These are phyloP conservation scores for Diplocarpon mali DNA, from an alignment of 2,329 filamentous ascomycete species.

Conservation along the genomic window DNA sequence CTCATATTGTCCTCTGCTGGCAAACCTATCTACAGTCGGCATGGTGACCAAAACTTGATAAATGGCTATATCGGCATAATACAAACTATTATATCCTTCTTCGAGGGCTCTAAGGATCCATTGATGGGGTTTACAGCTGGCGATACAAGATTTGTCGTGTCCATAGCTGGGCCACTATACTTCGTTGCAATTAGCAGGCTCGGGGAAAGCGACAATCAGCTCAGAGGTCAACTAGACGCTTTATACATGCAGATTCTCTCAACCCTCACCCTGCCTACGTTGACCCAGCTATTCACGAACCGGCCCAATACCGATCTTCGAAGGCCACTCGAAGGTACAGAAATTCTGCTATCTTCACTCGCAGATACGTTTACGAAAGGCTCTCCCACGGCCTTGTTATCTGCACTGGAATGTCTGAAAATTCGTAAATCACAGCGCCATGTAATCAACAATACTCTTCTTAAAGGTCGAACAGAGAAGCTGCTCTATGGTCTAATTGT, in stretches of 20 bases:
- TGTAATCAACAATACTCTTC: constrained; percentile 74
- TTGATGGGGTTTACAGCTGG: constrained; percentile 82
- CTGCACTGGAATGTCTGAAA: constrained; percentile 86
- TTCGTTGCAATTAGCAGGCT: constrained; percentile 88
- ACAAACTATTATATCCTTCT: constrained; percentile 96
- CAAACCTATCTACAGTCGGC: constrained; percentile 93
- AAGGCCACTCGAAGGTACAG: constrained; percentile 81
- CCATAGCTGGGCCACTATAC: constrained; percentile 78
- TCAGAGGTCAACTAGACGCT: constrained; percentile 79
- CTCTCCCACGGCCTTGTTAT: constrained; percentile 78
- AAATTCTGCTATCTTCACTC: constrained; percentile 78
- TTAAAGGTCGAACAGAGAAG: constrained; percentile 66
- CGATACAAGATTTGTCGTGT: constrained; percentile 72
- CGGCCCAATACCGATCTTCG: constrained; percentile 90
- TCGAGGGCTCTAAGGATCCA: constrained; percentile 67
- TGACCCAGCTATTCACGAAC: constrained; percentile 78
- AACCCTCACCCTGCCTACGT: constrained; percentile 77
- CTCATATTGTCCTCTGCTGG: constrained; percentile 92
- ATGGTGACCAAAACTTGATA: constrained; percentile 81
- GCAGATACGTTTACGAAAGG: constrained; percentile 92
- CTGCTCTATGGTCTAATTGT: constrained; percentile 90
- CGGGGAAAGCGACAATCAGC: constrained; percentile 81
- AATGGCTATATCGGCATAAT: constrained; percentile 92
- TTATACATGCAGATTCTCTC: constrained; percentile 98
- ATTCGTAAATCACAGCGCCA: constrained; percentile 80